Percentiles rank a stretch among this genome's conserved stretches.
Evolutionary conservation across 2,329 filamentous ascomycete species (phyloP).

Genomic region (Sporothrix euskadiensis): DNA sequence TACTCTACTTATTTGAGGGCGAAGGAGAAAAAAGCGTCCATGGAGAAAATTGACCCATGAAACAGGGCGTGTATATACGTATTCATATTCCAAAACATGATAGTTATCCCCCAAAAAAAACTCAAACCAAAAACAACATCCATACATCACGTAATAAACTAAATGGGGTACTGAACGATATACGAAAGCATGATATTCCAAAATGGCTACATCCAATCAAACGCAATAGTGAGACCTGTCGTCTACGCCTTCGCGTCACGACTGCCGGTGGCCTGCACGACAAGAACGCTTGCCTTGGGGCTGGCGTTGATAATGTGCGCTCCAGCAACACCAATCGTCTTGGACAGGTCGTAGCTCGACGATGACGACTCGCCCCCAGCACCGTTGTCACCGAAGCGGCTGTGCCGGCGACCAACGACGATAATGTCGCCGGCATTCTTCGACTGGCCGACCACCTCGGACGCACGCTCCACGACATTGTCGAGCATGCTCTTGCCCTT

Average conservation of each 20-base stretch:
- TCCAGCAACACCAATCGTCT: slow-evolving; percentile 60
- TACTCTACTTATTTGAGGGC: neutral
- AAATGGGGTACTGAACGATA: neutral
- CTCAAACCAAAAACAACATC: neutral
- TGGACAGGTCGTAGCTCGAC: slow-evolving; percentile 45
- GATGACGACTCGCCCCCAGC: slow-evolving; percentile 30
- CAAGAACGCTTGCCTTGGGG: slow-evolving; percentile 66
- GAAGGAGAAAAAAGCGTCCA: neutral
- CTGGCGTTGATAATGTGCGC: slow-evolving; percentile 60
- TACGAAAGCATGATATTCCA: neutral
- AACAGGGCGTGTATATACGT: too few relatives aligned
- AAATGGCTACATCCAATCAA: neutral
- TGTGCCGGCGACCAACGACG: slow-evolving; percentile 61
- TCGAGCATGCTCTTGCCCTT: slow-evolving; percentile 45
- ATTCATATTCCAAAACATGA: neutral
- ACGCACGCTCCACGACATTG: slow-evolving; percentile 55
- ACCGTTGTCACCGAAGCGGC: slow-evolving; percentile 34
- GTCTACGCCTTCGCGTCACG: slow-evolving; percentile 30
- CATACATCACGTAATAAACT: neutral
- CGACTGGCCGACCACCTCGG: slow-evolving; percentile 58
- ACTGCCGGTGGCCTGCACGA: slow-evolving; percentile 60
- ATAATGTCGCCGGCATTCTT: slow-evolving; percentile 71
- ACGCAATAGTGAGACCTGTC: too few relatives aligned
- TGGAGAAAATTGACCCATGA: too few relatives aligned
- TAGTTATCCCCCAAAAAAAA: neutral